phyloP scores from a whole-genome alignment of 441 rosid genomes.

The Erodium trifolium region DNA sequence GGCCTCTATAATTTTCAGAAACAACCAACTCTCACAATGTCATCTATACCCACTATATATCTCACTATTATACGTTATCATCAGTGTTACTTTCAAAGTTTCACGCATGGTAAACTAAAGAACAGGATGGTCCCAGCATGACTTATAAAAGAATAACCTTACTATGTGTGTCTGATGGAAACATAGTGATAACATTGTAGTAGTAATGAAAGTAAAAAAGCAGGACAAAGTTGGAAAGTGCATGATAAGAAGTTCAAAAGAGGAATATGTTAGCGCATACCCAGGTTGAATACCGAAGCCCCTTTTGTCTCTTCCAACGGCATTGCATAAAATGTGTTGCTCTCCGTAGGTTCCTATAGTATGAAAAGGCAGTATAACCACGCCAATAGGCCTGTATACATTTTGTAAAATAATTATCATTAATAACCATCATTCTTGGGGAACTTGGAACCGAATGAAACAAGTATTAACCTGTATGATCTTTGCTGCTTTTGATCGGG shows the following conservation, averaged over 20 bases:
- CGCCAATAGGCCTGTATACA: conserved; percentile 72
- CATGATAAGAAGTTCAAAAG: background rate
- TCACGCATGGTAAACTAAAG: conserved; percentile 1
- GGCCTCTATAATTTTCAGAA: background rate
- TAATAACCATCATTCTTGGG: conserved; percentile 18
- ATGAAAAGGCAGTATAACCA: conserved; percentile 49
- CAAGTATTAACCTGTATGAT: conserved; percentile 55
- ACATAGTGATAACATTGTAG: background rate
- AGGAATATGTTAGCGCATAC: conserved; percentile 30
- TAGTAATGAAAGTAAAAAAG: background rate
- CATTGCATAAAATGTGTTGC: conserved; percentile 67
- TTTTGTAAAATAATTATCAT: conserved; percentile 9
- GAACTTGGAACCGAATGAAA: conserved; percentile 17
- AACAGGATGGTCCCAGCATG: background rate
- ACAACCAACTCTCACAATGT: background rate
- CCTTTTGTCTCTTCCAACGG: conserved; percentile 87
- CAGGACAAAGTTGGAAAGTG: background rate
- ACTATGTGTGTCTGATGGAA: background rate
- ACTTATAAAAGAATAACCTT: background rate
- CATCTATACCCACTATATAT: background rate
- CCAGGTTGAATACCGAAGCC: conserved; percentile 88
- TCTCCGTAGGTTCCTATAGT: conserved; percentile 66
- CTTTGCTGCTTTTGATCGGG: conserved; percentile 65
- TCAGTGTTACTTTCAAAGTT: background rate
- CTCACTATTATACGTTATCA: background rate